phyloP scores from a whole-genome alignment of 169 alveolate species.

The Gregarina niphandrodes region DNA sequence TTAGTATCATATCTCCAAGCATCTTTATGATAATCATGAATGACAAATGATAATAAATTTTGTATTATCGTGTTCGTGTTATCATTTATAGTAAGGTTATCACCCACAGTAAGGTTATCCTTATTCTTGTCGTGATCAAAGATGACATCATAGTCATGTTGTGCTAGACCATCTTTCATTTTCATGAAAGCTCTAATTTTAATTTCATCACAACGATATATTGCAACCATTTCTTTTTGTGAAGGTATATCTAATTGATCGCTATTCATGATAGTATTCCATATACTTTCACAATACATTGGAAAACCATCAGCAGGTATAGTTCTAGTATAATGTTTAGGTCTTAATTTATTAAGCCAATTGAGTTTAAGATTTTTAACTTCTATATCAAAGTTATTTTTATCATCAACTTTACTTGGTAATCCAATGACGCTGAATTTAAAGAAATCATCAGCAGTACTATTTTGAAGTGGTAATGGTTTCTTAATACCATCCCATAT shows the following conservation, averaged over 20 bases:
- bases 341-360: slow-evolving; percentile 32
- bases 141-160: too few relatives aligned
- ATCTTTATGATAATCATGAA: too few relatives aligned
- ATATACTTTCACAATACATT: slow-evolving; percentile 24
- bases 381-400: slow-evolving; percentile 34
- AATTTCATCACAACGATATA: slow-evolving; percentile 45
- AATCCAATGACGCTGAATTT: slow-evolving; percentile 42
- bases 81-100: too few relatives aligned
- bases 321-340: slow-evolving; percentile 37
- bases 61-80: too few relatives aligned
- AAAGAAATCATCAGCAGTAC: slow-evolving; percentile 14
- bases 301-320: slow-evolving; percentile 62
- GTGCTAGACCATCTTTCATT: too few relatives aligned
- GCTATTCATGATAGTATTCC: slow-evolving; percentile 46
- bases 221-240: slow-evolving; percentile 53
- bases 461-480: slow-evolving; percentile 5
- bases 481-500: not conserved
- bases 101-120: too few relatives aligned
- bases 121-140: too few relatives aligned
- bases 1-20: too few relatives aligned
- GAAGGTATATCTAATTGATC: slow-evolving; percentile 51
- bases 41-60: too few relatives aligned
- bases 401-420: slow-evolving; percentile 34
- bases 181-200: too few relatives aligned
- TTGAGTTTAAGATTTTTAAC: slow-evolving; percentile 16